A percentile compares a stretch with the other conserved stretches of the same genome.
These are phyloP conservation scores for Pichia sp. DNA, from an alignment of 1,139 yeast species.

Conservation along the genomic window DNA sequence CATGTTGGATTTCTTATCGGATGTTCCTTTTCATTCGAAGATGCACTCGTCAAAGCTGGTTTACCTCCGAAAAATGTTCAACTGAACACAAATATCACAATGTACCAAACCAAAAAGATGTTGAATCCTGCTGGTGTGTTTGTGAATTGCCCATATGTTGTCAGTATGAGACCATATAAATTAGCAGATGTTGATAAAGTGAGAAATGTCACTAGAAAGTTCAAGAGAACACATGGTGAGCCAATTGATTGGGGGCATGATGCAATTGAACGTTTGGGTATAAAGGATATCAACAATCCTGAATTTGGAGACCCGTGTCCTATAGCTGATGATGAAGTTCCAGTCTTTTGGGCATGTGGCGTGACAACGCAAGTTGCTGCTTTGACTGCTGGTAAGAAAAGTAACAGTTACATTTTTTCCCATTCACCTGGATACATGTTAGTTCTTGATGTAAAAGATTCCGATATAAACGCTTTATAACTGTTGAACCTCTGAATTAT, in stretches of 20 bases:
- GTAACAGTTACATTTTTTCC: background rate
- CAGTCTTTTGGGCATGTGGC: slow-evolving; percentile 13
- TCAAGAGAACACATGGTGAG: slow-evolving; percentile 8
- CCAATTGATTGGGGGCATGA: slow-evolving; percentile 14
- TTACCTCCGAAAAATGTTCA: slow-evolving; percentile 5
- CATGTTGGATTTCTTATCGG: slow-evolving; percentile 12
- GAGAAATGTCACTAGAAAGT: slow-evolving; percentile 5
- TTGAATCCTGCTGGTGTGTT: slow-evolving; percentile 7
- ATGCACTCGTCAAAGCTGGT: background rate
- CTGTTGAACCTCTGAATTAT: background rate
- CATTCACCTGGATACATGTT: slow-evolving; percentile 12
- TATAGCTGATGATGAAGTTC: slow-evolving; percentile 5
- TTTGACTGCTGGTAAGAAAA: background rate
- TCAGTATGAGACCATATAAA: slow-evolving; percentile 13
- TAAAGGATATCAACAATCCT: background rate
- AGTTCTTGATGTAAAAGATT: slow-evolving; percentile 9
- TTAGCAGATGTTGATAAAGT: slow-evolving; percentile 3
- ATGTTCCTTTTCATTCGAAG: slow-evolving; percentile 12
- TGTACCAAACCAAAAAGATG: slow-evolving; percentile 6
- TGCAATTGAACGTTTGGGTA: slow-evolving; percentile 9
- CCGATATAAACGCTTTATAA: background rate
- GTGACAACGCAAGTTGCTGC: slow-evolving; percentile 11
- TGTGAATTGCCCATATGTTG: slow-evolving; percentile 4
- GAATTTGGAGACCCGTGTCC: slow-evolving; percentile 5
- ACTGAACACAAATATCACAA: slow-evolving; percentile 3